Evolutionary conservation across 1,284 basidiomycete genomes (phyloP), one percentile per base, ranked within the genome.

Genomic region (Pseudozyma sp.): DNA sequence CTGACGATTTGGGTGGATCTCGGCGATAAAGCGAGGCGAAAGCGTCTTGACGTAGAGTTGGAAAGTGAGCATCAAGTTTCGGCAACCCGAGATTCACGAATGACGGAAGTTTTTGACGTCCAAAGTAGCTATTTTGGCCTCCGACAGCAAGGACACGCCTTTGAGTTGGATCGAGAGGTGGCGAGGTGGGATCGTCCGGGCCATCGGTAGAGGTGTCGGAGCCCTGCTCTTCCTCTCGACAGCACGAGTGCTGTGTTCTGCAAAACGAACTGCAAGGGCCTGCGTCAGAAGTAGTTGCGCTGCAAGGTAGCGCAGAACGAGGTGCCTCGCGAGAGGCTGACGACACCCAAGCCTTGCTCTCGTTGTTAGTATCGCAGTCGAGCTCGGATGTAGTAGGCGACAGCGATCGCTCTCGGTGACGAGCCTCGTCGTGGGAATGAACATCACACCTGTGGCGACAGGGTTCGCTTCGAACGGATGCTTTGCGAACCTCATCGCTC

Each of bases 401-500:
- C 10, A 40, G 42, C 0, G 50, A 49, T n/a, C 16, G 34, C 7
- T 51, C 48, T 5, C 39, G 51, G 1, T 16, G 30, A 24, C 42
- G 51, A 1, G 19, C 19, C 13, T 56, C 34, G 10, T n/a, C 8
- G 11, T 44, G 9, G 7, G 42, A 2, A 1, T 4, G 30, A 1
- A 11, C 31, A 16, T 29, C 17, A 13, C 53, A 48, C 10, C 33
- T 40, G 50, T 57, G 53, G n/a, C 47, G 61, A n/a, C 68, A 65
- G 10, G 14, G 0, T 0, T 53, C 54, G 16, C 14, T 37, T 5
- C 53, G 69, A 24, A 62, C 40, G 2, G 58, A 61, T 2, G 62
- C 60, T 33, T 69, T 54, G 10, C 72, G 65, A 7, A 69, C 44
- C 10, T 63, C 51, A 39, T 79, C 69, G 45, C 73, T 76, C 16